Percentiles rank a stretch among this genome's conserved stretches.
These are phyloP conservation scores for Penicillium longicatenatum DNA, from an alignment of 495 filamentous ascomycete genomes.

Conservation along the genomic window DNA sequence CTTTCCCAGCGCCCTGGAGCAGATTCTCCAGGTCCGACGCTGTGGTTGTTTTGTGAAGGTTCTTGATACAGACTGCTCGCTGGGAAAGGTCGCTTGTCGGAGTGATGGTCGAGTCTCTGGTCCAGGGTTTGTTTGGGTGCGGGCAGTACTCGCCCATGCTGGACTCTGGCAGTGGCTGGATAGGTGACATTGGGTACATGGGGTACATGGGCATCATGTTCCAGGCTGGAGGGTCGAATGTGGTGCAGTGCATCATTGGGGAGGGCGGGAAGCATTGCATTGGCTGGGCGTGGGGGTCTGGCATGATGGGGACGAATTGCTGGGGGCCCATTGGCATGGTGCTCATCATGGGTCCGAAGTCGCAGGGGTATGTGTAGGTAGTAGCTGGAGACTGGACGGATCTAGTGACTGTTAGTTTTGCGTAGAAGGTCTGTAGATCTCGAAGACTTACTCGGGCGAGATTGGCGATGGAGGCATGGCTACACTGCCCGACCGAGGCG, in stretches of 20 bases:
- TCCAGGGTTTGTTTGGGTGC: slow-evolving; percentile 18
- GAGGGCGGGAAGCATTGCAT: slow-evolving; percentile 36
- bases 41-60: slow-evolving; percentile 30
- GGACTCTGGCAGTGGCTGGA: slow-evolving; percentile 20
- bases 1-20: slow-evolving; percentile 24
- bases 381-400: slow-evolving; percentile 30
- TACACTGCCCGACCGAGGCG: slow-evolving; percentile 34
- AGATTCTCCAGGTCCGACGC: slow-evolving; percentile 24
- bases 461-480: slow-evolving; percentile 41
- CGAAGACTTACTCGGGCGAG: slow-evolving; percentile 38
- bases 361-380: slow-evolving; percentile 26
- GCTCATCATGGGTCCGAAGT: slow-evolving; percentile 34
- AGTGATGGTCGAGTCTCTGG: slow-evolving; percentile 13
- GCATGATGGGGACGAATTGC: slow-evolving; percentile 36
- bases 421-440: neutral
- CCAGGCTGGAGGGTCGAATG: slow-evolving; percentile 35
- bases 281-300: slow-evolving; percentile 28
- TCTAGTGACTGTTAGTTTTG: slow-evolving; percentile 19
- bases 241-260: slow-evolving; percentile 31
- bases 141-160: slow-evolving; percentile 5
- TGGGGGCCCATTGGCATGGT: slow-evolving; percentile 30
- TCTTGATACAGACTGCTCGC: slow-evolving; percentile 34
- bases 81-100: slow-evolving; percentile 8
- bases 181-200: slow-evolving; percentile 33
- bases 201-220: slow-evolving; percentile 37